Percentiles rank a stretch among this genome's conserved stretches.
These are phyloP conservation scores for Suhomyces kunorum DNA, from an alignment of 1,139 yeast genomes.

Conservation along the genomic window DNA sequence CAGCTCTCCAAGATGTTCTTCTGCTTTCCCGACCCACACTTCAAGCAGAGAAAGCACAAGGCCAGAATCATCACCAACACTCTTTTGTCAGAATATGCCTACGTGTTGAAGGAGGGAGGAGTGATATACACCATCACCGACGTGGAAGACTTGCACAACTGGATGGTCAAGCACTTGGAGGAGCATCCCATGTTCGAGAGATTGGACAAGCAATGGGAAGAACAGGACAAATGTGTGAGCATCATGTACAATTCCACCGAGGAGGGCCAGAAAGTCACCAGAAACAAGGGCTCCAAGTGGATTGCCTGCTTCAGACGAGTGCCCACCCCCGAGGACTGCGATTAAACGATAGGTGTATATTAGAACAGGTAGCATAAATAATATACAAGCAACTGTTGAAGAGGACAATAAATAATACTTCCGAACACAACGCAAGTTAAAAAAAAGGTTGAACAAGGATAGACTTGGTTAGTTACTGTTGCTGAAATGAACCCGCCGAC, in stretches of 20 bases:
- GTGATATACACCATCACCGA: conserved; percentile 92
- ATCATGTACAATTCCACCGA: conserved; percentile 92
- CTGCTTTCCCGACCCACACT: conserved; percentile 99
- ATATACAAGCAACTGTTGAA: conserved; percentile 13
- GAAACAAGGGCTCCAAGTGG: conserved; percentile 85
- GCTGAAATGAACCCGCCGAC: neutral
- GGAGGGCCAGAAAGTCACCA: conserved; percentile 93
- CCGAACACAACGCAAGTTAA: conserved; percentile 12
- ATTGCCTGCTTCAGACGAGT: conserved; percentile 85
- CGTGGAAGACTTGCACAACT: conserved; percentile 85
- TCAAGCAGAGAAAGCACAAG: conserved; percentile 94
- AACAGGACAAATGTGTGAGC: conserved; percentile 73
- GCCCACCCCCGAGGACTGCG: conserved; percentile 54
- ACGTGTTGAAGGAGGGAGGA: conserved; percentile 83
- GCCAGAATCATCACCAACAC: conserved; percentile 94
- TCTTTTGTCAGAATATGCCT: conserved; percentile 87
- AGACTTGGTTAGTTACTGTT: conserved; percentile 9
- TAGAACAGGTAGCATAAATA: conserved; percentile 12
- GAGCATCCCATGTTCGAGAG: conserved; percentile 91
- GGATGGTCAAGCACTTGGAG: conserved; percentile 95
- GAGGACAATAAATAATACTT: conserved; percentile 12
- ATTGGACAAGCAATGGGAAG: conserved; percentile 77
- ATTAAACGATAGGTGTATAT: conserved; percentile 15
- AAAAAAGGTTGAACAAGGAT: conserved; percentile 12
- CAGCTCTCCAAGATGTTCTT: conserved; percentile 90